A percentile compares a stretch with the other conserved stretches of the same genome.
phyloP scores from a whole-genome alignment of 306 rosid genomes.

The Fragaria iinumae region DNA sequence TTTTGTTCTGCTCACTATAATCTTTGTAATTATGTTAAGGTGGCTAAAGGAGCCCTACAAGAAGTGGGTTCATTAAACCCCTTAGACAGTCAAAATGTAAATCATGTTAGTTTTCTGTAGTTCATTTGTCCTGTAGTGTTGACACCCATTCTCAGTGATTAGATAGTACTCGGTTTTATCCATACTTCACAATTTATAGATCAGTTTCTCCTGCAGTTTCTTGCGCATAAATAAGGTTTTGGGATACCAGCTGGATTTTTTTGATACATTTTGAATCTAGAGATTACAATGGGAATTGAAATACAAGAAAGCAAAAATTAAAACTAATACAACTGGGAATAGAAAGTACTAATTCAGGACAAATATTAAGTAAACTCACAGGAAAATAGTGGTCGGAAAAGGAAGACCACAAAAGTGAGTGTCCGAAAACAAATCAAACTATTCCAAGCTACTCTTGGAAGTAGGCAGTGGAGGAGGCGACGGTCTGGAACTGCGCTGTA shows the following conservation, averaged over 20 bases:
- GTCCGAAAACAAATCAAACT: too few relatives aligned
- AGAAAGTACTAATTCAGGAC: too few relatives aligned
- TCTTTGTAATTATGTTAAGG: slow-evolving; percentile 2
- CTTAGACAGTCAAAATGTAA: slow-evolving; percentile 20
- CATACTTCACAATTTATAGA: background rate
- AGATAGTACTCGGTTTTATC: background rate
- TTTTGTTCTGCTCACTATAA: background rate
- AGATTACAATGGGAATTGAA: too few relatives aligned
- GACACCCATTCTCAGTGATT: background rate
- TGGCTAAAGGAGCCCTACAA: slow-evolving; percentile 22
- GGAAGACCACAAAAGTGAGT: too few relatives aligned
- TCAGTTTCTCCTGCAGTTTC: background rate
- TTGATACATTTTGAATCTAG: too few relatives aligned
- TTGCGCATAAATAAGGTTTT: background rate
- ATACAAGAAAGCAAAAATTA: too few relatives aligned
- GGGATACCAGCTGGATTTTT: background rate
- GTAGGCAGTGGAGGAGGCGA: too few relatives aligned
- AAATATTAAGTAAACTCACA: too few relatives aligned
- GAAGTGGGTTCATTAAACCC: background rate
- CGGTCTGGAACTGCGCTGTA: too few relatives aligned
- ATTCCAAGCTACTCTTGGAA: too few relatives aligned
- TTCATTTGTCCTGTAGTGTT: slow-evolving; percentile 22
- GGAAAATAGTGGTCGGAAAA: too few relatives aligned
- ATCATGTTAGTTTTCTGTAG: slow-evolving; percentile 1
- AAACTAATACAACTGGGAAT: too few relatives aligned